phyloP scores from a whole-genome alignment of 768 basidiomycete species.

The Chalciporus piperatus region DNA sequence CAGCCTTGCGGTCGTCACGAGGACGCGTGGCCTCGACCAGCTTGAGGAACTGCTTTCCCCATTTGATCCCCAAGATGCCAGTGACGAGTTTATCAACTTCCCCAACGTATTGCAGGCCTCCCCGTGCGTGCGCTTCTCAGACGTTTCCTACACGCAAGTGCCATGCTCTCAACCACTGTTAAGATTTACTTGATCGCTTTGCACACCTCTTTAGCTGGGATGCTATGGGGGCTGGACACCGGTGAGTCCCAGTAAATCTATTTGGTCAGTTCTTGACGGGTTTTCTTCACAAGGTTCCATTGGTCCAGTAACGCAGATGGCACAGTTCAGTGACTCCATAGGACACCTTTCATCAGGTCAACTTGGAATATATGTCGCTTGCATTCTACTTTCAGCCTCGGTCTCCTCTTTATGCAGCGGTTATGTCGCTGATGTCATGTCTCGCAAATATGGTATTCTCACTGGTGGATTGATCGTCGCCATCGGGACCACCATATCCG shows the following conservation, averaged over 20 bases:
- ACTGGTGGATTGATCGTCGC: conserved; percentile 41
- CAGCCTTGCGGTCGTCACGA: background rate
- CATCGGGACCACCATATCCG: conserved; percentile 40
- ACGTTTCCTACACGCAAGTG: background rate
- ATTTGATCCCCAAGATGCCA: background rate
- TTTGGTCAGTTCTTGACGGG: background rate
- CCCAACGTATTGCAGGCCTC: background rate
- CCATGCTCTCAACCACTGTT: conserved; percentile 15
- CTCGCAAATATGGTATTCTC: conserved; percentile 44
- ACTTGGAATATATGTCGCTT: conserved; percentile 44
- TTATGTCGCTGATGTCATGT: conserved; percentile 43
- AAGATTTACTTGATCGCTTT: conserved; percentile 27
- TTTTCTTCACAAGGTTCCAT: conserved; percentile 27
- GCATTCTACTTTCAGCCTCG: conserved; percentile 41
- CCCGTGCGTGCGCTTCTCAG: background rate
- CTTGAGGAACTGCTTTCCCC: background rate
- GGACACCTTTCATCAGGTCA: conserved; percentile 34
- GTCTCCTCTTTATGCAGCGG: conserved; percentile 41
- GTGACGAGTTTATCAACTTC: background rate
- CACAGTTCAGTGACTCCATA: conserved; percentile 40
- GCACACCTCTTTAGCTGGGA: conserved; percentile 25
- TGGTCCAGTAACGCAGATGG: conserved; percentile 48
- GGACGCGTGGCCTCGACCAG: background rate
- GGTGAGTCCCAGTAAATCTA: conserved; percentile 9
- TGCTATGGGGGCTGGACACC: conserved; percentile 33